Base-by-base conservation (phyloP, 2,329 filamentous ascomycete species). In the Sphaerulina vaccinii region DNA sequence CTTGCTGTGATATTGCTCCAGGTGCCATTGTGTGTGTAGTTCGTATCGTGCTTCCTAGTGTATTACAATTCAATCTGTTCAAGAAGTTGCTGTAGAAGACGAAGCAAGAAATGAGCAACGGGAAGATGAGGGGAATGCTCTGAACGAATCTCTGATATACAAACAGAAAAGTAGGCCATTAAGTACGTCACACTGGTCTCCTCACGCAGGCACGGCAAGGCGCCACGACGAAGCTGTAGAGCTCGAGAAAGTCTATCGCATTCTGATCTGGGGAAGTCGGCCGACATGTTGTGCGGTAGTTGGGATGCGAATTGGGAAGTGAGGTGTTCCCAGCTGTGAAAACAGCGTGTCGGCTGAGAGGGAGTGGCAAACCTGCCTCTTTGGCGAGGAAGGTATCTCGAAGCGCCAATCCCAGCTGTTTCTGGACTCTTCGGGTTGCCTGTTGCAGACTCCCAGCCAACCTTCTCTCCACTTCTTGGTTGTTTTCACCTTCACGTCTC, bases 11-110 rank as follows among this genome's bases (percentile, higher is more conserved):
- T 3, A 64, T 54, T 45, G 58, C 59, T 54, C 59, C 59, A 38
- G 63, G 63, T 21, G 63, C 55, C 63, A 65, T 65, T 9, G 19
- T 59, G 43, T 39, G 16, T 35, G 10, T 46, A 13, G 16, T 10
- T 23, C 13, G 33, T 37, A n/a, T 35, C n/a, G 13, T 24, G 18
- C 21, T 23, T 39, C 7, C 43, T 16, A 19, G 42, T 39, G 19
- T 41, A 16, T 22, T 18, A 22, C 9, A 36, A 24, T 27, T 27
- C 19, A 37, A 37, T 9, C 5, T 10, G 29, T 39, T 27, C 18
- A 29, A 16, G 21, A 18, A 33, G 15, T 23, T 10, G 29, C 50
- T 37, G 8, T 21, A 37, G 23, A 37, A 39, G 21, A 43, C 29
- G 21, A 15, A 41, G 41, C 24, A 29, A 16, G 42, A 40, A 52